Evolutionary conservation across 2,329 filamentous ascomycete species (phyloP).

Genomic region (Fusarium udum): DNA sequence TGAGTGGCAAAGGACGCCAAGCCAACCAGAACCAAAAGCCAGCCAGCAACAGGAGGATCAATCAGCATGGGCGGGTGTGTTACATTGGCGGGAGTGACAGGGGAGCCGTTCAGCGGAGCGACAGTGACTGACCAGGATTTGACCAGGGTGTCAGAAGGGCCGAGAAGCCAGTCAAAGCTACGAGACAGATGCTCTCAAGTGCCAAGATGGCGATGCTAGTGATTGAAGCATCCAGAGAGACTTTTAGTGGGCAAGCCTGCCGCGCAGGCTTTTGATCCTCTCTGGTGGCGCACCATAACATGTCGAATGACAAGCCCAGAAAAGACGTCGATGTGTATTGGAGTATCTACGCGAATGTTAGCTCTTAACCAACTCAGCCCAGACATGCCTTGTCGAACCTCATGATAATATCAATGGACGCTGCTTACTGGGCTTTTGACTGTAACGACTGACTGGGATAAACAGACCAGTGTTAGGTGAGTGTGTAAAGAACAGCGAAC

Average conservation of each 20-base stretch:
- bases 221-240: slow-evolving; percentile 1
- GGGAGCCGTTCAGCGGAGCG: slow-evolving; percentile 17
- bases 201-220: slow-evolving; percentile 18
- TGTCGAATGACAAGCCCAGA: slow-evolving; percentile 24
- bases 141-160: slow-evolving; percentile 34
- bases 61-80: slow-evolving; percentile 5
- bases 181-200: slow-evolving; percentile 24
- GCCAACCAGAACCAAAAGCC: slow-evolving; percentile 18
- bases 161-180: slow-evolving; percentile 43
- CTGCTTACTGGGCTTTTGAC: not conserved
- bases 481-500: not conserved
- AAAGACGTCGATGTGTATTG: slow-evolving; percentile 16
- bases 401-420: not conserved
- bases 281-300: slow-evolving; percentile 3
- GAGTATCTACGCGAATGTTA: not conserved
- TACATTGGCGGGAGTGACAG: slow-evolving; percentile 30
- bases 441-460: slow-evolving; percentile 5
- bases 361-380: not conserved
- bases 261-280: slow-evolving; percentile 17
- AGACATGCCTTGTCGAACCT: not conserved
- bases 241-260: slow-evolving; percentile 27
- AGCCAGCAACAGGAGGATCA: slow-evolving; percentile 10
- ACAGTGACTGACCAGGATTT: slow-evolving; percentile 27
- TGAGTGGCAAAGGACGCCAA: slow-evolving; percentile 31
- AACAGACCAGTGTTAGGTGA: not conserved